Evolutionary conservation across 1,284 basidiomycete genomes (phyloP).

Genomic region (Volvariella volvacea): DNA sequence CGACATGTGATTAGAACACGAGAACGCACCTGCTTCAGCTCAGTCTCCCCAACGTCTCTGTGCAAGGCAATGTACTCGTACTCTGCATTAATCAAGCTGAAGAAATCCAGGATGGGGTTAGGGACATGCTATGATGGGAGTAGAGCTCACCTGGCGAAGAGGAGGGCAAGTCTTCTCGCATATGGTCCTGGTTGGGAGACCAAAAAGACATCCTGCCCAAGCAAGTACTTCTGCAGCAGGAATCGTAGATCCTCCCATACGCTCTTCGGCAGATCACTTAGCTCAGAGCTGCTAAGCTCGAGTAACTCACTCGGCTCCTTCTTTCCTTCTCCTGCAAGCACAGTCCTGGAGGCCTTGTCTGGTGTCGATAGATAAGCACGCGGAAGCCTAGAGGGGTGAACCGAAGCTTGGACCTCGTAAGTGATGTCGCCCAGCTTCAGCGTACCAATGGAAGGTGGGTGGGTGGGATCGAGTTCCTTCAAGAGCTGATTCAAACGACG

Average conservation of each 20-base stretch:
- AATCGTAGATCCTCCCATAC: conserved; percentile 50
- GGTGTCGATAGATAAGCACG: conserved; percentile 14
- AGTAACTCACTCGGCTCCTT: background rate
- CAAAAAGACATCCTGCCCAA: conserved; percentile 61
- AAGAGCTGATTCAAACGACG: conserved; percentile 40
- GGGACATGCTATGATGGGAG: background rate
- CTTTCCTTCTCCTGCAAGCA: conserved; percentile 2
- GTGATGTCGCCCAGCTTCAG: conserved; percentile 51
- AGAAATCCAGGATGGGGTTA: background rate
- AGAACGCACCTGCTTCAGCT: conserved; percentile 47
- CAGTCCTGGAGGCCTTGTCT: background rate
- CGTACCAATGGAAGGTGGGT: conserved; percentile 39
- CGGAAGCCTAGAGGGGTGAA: conserved; percentile 39
- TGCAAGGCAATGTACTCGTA: conserved; percentile 63
- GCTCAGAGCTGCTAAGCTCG: conserved; percentile 21
- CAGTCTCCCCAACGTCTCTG: conserved; percentile 63
- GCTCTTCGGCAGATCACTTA: conserved; percentile 38
- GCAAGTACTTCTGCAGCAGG: conserved; percentile 59
- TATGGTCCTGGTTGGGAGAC: conserved; percentile 62
- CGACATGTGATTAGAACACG: background rate
- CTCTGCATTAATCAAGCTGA: conserved; percentile 54
- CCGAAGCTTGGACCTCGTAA: conserved; percentile 44
- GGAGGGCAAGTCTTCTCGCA: conserved; percentile 51
- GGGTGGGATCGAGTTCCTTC: conserved; percentile 23
- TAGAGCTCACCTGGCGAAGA: conserved; percentile 48